These are phyloP conservation scores for Wickerhamiella qilinensis DNA, from an alignment of 805 yeast genomes.

Conservation along the genomic window DNA sequence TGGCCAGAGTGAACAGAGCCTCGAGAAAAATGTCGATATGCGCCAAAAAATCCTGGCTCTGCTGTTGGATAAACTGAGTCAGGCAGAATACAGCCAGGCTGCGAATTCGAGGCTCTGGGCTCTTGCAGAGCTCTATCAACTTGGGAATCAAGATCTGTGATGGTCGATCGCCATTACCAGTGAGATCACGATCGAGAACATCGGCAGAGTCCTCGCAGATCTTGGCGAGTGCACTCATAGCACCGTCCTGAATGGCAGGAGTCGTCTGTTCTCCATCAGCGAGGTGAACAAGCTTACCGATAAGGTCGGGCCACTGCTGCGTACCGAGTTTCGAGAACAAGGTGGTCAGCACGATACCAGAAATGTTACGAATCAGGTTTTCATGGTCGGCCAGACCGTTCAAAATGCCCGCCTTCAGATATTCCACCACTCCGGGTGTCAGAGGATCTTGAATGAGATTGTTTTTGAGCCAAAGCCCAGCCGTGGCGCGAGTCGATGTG, in stretches of 20 bases:
- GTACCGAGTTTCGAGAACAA: constrained; percentile 56
- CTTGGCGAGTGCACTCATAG: constrained; percentile 66
- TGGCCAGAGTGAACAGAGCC: constrained; percentile 54
- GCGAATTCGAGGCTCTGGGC: constrained; percentile 28
- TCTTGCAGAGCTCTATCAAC: constrained; percentile 36
- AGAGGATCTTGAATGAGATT: constrained; percentile 30
- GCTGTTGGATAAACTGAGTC: constrained; percentile 56
- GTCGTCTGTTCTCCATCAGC: constrained; percentile 30
- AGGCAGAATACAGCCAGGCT: constrained; percentile 54
- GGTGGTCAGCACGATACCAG: constrained; percentile 82
- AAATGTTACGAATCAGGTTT: constrained; percentile 61
- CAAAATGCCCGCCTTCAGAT: constrained; percentile 30
- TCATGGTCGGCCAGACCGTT: constrained; percentile 37
- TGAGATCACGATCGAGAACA: constrained; percentile 46
- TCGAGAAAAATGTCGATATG: constrained; percentile 51
- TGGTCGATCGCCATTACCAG: constrained; percentile 37
- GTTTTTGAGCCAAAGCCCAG: constrained; percentile 77
- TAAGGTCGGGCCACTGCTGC: constrained; percentile 52
- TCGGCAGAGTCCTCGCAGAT: constrained; percentile 78
- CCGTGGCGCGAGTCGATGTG: constrained; percentile 63
- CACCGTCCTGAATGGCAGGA: constrained; percentile 47
- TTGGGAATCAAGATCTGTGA: constrained; percentile 49
- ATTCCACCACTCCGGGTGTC: constrained; percentile 26
- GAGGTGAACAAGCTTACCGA: constrained; percentile 53
- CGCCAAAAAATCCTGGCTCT: constrained; percentile 46